These are phyloP conservation scores for Fusarium circinatum DNA, from an alignment of 2,329 filamentous ascomycete species.

Conservation along the genomic window DNA sequence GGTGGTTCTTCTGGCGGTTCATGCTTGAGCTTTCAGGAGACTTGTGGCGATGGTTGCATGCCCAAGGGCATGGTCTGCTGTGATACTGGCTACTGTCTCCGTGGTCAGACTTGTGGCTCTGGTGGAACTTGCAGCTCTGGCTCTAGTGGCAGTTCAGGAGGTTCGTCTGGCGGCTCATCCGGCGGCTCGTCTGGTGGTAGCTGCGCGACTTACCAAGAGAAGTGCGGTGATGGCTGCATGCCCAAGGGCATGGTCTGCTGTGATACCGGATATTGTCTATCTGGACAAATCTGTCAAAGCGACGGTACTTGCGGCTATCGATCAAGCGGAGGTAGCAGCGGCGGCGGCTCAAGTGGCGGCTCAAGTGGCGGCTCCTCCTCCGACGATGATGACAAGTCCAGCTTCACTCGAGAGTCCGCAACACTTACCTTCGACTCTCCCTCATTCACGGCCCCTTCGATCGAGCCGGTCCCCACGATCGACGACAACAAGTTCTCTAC, in stretches of 20 bases:
- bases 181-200: conserved; percentile 23
- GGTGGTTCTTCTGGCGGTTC: conserved; percentile 22
- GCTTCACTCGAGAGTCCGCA: conserved; percentile 9
- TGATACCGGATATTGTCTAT: conserved; percentile 45
- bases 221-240: conserved; percentile 43
- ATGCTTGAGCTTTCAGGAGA: conserved; percentile 35
- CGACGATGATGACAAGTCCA: conserved; percentile 4
- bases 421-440: conserved; percentile 14
- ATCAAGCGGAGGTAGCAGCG: conserved; percentile 11
- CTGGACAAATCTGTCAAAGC: conserved; percentile 37
- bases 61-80: conserved; percentile 45
- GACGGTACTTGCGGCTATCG: conserved; percentile 29
- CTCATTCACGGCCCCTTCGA: conserved; percentile 29
- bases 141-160: conserved; percentile 21
- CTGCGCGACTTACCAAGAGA: conserved; percentile 33
- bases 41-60: conserved; percentile 44
- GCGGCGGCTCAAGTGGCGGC: conserved; percentile 18
- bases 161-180: conserved; percentile 22
- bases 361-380: conserved; percentile 18
- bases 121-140: conserved; percentile 26
- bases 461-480: conserved; percentile 26
- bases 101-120: conserved; percentile 39
- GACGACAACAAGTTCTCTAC: conserved; percentile 6
- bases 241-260: conserved; percentile 44
- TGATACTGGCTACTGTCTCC: conserved; percentile 46